Evolutionary conservation across 192 early-diverging fungal genomes (phyloP).

Genomic region (Chytriomyces sp.): DNA sequence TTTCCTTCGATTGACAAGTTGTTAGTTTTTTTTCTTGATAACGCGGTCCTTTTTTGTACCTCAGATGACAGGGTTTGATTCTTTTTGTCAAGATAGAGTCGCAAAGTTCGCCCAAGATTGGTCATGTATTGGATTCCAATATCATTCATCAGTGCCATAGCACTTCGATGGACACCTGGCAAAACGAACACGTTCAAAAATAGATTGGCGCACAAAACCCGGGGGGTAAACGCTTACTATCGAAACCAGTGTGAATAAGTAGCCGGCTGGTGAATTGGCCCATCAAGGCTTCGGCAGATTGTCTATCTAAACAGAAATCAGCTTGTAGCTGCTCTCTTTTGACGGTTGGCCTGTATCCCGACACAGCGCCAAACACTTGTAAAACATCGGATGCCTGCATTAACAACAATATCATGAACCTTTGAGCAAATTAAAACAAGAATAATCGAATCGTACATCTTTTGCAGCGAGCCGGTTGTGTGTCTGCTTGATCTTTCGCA

Average conservation of each 20-base stretch:
- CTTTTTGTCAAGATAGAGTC: conserved; percentile 79
- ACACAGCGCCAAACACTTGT: background rate
- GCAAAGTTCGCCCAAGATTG: conserved; percentile 83
- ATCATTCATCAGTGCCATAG: conserved; percentile 76
- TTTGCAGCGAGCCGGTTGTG: background rate
- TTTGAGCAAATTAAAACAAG: background rate
- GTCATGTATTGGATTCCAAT: conserved; percentile 78
- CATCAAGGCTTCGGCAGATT: conserved; percentile 63
- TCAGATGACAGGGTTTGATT: conserved; percentile 73
- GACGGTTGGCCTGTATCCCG: background rate
- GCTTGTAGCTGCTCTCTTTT: conserved; percentile 37
- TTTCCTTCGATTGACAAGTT: conserved; percentile 60
- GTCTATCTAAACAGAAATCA: conserved; percentile 60
- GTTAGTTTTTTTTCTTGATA: background rate
- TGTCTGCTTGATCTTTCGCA: conserved; percentile 29
- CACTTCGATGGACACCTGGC: conserved; percentile 56
- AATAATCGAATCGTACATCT: background rate
- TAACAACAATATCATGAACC: background rate
- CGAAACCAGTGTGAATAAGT: conserved; percentile 88
- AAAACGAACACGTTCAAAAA: background rate
- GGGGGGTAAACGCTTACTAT: conserved; percentile 53
- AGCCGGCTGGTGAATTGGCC: conserved; percentile 68
- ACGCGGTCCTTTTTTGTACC: conserved; percentile 45
- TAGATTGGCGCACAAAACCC: background rate
- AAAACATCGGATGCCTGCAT: conserved; percentile 1